These are phyloP conservation scores for apple (Malus domestica) DNA, from an alignment of 306 rosid species.

Conservation along the genomic window ASM211411v1 NC_041804.1:2497501-2498000, in stretches of 20 bases:
- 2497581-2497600: slow-evolving; percentile 44
- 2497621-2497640: slow-evolving; percentile 26
- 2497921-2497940: slow-evolving; percentile 3
- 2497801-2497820: slow-evolving; percentile 85
- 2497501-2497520: not conserved
- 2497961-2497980: slow-evolving; percentile 19
- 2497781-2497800: slow-evolving; percentile 43
- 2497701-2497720: slow-evolving; percentile 22
- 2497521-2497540: not conserved
- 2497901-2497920: not conserved
- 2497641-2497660: slow-evolving; percentile 45
- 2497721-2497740: slow-evolving; percentile 2
- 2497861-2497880: slow-evolving; percentile 37
- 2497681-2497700: slow-evolving; percentile 1
- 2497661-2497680: slow-evolving; percentile 25
- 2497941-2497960: not conserved
- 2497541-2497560: slow-evolving; percentile 35
- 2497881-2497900: slow-evolving; percentile 44
- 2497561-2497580: slow-evolving; percentile 42
- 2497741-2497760: slow-evolving; percentile 30
- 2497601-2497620: slow-evolving; percentile 42
- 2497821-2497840: slow-evolving; percentile 63
- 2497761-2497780: slow-evolving; percentile 34
- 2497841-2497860: slow-evolving; percentile 85
- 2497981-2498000: slow-evolving; percentile 27